Evolutionary conservation across 202 grass and related monocot species (phyloP).

Genomic region (Eragrostis tef): DNA sequence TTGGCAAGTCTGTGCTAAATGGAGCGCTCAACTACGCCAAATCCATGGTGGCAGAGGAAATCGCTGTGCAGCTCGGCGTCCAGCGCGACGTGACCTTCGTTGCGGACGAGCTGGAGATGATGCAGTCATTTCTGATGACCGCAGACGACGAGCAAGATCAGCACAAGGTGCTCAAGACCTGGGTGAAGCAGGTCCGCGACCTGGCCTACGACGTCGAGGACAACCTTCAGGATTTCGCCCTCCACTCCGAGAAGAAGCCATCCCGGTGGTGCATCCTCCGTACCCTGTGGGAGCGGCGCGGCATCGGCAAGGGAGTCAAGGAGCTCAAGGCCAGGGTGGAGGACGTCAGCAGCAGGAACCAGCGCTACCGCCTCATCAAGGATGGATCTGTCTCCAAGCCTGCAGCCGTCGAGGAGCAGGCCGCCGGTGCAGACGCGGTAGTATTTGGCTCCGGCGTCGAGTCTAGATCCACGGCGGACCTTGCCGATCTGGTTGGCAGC

Average conservation of each 20-base stretch:
- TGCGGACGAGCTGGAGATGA: neutral
- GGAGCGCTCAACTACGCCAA: neutral
- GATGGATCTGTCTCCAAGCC: neutral
- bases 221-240: neutral
- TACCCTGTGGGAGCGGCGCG: neutral
- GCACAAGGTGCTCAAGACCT: neutral
- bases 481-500: neutral
- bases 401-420: neutral
- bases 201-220: constrained; percentile 24
- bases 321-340: constrained; percentile 14
- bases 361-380: constrained; percentile 14
- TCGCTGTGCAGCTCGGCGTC: neutral
- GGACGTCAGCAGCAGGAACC: constrained; percentile 14
- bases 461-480: neutral
- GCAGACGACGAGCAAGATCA: neutral
- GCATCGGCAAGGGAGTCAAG: neutral
- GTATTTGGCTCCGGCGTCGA: neutral
- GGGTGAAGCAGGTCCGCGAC: constrained; percentile 29
- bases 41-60: neutral
- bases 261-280: neutral
- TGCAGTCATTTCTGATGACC: neutral
- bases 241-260: neutral
- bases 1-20: neutral
- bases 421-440: neutral
- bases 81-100: neutral